Evolutionary conservation across 805 yeast genomes (phyloP).

Genomic region (Kuraishia piskuri): DNA sequence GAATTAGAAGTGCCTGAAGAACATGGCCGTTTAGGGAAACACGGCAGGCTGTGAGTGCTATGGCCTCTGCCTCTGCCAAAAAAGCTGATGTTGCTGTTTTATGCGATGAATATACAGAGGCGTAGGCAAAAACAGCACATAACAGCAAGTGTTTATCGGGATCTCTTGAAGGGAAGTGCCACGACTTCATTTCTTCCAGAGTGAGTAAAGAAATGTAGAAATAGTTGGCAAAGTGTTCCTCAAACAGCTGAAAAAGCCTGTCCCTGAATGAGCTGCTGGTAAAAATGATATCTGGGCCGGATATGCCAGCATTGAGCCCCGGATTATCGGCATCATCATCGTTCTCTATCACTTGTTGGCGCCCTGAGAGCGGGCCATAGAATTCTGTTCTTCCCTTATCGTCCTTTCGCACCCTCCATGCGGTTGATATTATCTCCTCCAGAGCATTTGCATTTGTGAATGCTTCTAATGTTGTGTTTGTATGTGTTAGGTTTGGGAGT

Average conservation of each 20-base stretch:
- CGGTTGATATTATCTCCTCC: conserved; percentile 23
- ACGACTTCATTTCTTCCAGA: conserved; percentile 14
- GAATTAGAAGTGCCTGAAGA: conserved; percentile 18
- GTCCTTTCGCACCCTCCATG: conserved; percentile 23
- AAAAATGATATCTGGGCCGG: conserved; percentile 9
- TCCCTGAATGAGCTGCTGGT: conserved; percentile 4
- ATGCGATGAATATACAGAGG: conserved; percentile 13
- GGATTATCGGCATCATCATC: conserved; percentile 7
- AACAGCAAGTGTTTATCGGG: conserved; percentile 19
- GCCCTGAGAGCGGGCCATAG: conserved; percentile 26
- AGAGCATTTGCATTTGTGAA: conserved; percentile 19
- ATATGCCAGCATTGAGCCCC: conserved; percentile 1
- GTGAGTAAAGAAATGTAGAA: conserved; percentile 16
- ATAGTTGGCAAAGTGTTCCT: conserved; percentile 16
- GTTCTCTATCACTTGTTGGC: conserved; percentile 20
- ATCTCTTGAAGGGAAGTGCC: conserved; percentile 20
- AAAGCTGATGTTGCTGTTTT: conserved; percentile 8
- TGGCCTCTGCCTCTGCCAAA: conserved; percentile 16
- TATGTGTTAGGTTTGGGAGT: conserved; percentile 9
- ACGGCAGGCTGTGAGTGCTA: conserved; percentile 15
- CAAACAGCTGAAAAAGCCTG: conserved; percentile 12
- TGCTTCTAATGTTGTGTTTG: conserved; percentile 5
- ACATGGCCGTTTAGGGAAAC: conserved; percentile 14
- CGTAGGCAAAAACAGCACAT: conserved; percentile 21
- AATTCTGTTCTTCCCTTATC: conserved; percentile 19